Conservation (phyloP, 768 basidiomycete species). For the Lactarius evosmus region DNA sequence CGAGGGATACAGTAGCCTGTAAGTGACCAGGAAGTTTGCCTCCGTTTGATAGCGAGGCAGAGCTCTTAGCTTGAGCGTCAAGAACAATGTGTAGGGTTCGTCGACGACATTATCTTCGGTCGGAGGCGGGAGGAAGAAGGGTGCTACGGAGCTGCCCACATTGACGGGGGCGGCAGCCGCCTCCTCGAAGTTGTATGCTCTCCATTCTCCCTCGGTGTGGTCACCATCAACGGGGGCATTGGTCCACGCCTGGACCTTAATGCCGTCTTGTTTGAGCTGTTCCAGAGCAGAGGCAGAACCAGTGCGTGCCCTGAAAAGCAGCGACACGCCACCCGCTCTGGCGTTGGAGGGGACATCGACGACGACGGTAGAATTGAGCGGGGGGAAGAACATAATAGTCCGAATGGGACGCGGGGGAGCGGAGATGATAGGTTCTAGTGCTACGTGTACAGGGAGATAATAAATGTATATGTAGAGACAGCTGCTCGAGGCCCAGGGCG, state of each 20-base stretch:
- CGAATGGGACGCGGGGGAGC: neutral
- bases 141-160: neutral
- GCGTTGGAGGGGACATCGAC: slow-evolving; percentile 23
- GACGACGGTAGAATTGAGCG: slow-evolving; percentile 25
- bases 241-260: slow-evolving; percentile 30
- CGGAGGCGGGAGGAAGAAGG: slow-evolving; percentile 20
- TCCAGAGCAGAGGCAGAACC: slow-evolving; percentile 25
- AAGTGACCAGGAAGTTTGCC: slow-evolving; percentile 37
- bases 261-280: slow-evolving; percentile 18
- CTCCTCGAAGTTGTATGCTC: slow-evolving; percentile 26
- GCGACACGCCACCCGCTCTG: slow-evolving; percentile 17
- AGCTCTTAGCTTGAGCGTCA: slow-evolving; percentile 22
- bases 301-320: slow-evolving; percentile 25
- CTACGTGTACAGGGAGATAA: neutral
- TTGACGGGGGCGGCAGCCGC: slow-evolving; percentile 6
- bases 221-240: slow-evolving; percentile 26
- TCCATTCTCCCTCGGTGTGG: slow-evolving; percentile 24
- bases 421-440: neutral
- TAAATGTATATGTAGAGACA: neutral
- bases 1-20: slow-evolving; percentile 44
- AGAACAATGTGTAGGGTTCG: slow-evolving; percentile 23
- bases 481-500: no score
- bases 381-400: slow-evolving; percentile 24
- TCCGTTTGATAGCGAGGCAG: slow-evolving; percentile 18
- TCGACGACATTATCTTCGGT: slow-evolving; percentile 13